These are phyloP conservation scores for Eudorina sp. DNA, from an alignment of 139 green algal genomes.

Conservation along the genomic window DNA sequence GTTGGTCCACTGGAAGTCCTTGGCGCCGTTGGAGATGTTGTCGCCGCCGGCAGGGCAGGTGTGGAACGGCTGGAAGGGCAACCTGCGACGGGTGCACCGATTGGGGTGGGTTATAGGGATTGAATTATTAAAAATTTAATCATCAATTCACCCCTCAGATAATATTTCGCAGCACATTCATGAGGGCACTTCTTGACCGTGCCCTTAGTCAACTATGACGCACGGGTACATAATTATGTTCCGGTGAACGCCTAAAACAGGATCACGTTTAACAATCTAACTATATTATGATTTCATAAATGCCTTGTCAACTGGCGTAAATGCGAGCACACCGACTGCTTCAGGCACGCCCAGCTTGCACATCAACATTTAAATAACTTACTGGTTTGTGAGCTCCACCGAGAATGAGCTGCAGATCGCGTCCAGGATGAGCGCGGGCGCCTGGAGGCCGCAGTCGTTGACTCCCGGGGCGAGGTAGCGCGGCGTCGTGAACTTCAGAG, in stretches of 20 bases:
- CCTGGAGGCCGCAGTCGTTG: background rate
- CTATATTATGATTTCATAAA: background rate
- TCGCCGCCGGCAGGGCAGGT: background rate
- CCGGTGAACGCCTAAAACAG: background rate
- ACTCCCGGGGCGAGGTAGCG: background rate
- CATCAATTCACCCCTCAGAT: background rate
- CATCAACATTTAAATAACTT: background rate
- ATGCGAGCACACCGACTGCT: background rate
- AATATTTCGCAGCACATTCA: too few species aligned
- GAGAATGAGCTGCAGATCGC: background rate
- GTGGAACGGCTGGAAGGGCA: conserved; percentile 30
- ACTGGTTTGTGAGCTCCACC: conserved; percentile 12
- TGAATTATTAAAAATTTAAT: background rate
- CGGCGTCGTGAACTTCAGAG: background rate
- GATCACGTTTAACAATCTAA: background rate
- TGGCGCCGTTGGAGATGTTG: background rate
- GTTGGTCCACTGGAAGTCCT: conserved; percentile 36
- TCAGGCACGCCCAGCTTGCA: background rate
- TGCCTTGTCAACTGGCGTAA: background rate
- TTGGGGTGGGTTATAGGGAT: background rate
- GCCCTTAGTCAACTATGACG: background rate
- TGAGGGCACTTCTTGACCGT: background rate
- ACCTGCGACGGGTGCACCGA: background rate
- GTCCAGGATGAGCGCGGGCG: conserved; percentile 6
- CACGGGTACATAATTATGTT: background rate